Conservation (phyloP, 1,139 yeast genomes). For the Yamadazyma membranifaciens region DNA sequence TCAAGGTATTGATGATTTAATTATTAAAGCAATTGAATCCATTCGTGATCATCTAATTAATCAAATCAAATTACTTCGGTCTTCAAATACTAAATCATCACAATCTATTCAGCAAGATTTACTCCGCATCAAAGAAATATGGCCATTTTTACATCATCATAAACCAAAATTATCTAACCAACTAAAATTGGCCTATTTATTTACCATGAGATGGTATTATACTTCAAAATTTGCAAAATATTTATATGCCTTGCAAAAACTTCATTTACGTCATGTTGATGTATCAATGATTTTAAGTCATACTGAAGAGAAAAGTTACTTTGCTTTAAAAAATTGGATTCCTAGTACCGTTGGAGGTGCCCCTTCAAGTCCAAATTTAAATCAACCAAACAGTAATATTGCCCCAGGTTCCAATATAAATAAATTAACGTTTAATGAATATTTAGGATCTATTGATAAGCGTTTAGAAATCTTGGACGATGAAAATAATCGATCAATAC, state of each 20-base stretch:
- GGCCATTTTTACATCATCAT: conserved; percentile 51
- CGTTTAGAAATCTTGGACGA: conserved; percentile 48
- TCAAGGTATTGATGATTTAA: conserved; percentile 41
- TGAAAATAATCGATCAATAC: conserved; percentile 53
- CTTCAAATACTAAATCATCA: conserved; percentile 46
- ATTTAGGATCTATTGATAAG: conserved; percentile 54
- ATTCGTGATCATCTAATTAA: conserved; percentile 66
- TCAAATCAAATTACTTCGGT: conserved; percentile 64
- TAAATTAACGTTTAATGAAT: conserved; percentile 37
- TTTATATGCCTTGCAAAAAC: conserved; percentile 67
- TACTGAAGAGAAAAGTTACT: conserved; percentile 26
- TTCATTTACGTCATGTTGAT: conserved; percentile 54
- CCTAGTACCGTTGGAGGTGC: conserved; percentile 10
- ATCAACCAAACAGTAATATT: conserved; percentile 4
- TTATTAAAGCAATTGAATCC: conserved; percentile 63
- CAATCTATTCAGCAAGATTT: conserved; percentile 73
- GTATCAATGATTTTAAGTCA: conserved; percentile 51
- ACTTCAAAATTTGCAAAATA: conserved; percentile 76
- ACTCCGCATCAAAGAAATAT: conserved; percentile 59
- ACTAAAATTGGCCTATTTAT: conserved; percentile 73
- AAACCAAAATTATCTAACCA: conserved; percentile 72
- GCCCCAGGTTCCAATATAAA: conserved; percentile 1
- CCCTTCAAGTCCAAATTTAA: conserved; percentile 2
- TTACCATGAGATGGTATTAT: conserved; percentile 94
- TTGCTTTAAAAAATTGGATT: conserved; percentile 31